These are phyloP conservation scores for Aspergillus wentii DNA, from an alignment of 495 filamentous ascomycete genomes.

Conservation along the genomic window DNA sequence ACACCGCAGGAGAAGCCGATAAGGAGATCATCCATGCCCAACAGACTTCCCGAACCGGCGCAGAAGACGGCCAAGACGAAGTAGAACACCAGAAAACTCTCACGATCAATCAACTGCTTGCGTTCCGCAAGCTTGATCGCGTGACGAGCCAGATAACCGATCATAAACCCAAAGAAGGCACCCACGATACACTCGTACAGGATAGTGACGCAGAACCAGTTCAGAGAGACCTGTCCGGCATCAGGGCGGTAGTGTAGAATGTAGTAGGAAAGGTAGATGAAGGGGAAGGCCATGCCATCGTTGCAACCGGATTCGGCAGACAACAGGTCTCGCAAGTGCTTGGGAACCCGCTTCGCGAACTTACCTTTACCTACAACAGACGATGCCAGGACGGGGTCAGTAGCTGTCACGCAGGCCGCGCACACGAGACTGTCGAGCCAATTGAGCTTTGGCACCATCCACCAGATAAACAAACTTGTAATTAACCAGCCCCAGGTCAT, in stretches of 20 bases:
- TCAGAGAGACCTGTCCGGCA: constrained; percentile 61
- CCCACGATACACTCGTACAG: constrained; percentile 97
- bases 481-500: constrained; percentile 98
- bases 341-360: constrained; percentile 94
- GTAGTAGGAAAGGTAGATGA: constrained; percentile 90
- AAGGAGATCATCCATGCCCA: constrained; percentile 94
- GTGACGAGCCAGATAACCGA: constrained; percentile 86
- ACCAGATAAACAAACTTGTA: constrained; percentile 95
- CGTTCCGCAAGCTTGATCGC: constrained; percentile 87
- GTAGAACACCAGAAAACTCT: constrained; percentile 98
- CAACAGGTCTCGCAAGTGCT: constrained; percentile 90
- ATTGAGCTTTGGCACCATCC: constrained; percentile 74
- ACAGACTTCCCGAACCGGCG: constrained; percentile 85
- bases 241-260: constrained; percentile 73
- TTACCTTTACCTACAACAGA: constrained; percentile 99
- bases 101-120: constrained; percentile 83
- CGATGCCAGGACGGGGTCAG: constrained; percentile 94
- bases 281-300: constrained; percentile 99
- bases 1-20: constrained; percentile 94
- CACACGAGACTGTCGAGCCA: constrained; percentile 85
- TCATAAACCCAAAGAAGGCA: constrained; percentile 77
- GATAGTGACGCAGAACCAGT: constrained; percentile 89
- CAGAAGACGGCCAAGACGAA: constrained; percentile 96
- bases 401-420: constrained; percentile 94
- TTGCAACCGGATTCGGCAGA: constrained; percentile 99